Percentiles rank a stretch among this genome's conserved stretches.
These are phyloP conservation scores for Coffea eugenioides DNA, from an alignment of 257 asterid species.

Conservation along the genomic window DNA sequence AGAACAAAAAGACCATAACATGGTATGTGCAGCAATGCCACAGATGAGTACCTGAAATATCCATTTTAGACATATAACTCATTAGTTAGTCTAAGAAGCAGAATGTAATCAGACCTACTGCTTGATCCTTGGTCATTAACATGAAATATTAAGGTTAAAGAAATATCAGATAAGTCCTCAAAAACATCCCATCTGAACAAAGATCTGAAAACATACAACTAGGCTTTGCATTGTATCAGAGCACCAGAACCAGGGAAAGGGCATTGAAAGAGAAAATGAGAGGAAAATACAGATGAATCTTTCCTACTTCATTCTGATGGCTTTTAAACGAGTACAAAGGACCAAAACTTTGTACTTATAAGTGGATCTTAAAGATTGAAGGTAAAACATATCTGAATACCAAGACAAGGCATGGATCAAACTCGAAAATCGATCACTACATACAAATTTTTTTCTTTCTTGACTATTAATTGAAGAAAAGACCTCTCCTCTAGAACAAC, in stretches of 20 bases:
- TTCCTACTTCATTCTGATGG: neutral
- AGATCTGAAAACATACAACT: neutral
- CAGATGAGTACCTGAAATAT: conserved; percentile 67
- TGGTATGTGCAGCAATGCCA: conserved; percentile 90
- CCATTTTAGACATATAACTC: neutral
- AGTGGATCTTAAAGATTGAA: neutral
- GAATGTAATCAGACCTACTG: neutral
- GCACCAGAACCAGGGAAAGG: neutral
- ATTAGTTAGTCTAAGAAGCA: neutral
- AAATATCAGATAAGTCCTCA: neutral
- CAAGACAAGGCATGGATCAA: neutral
- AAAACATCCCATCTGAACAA: neutral
- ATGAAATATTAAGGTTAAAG: neutral
- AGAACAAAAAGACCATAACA: conserved; percentile 72
- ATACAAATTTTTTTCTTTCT: neutral
- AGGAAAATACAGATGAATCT: neutral
- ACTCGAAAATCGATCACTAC: no score
- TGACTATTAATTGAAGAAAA: no score
- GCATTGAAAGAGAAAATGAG: neutral
- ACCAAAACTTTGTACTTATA: neutral
- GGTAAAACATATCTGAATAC: neutral
- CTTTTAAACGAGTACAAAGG: neutral
- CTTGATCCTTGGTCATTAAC: neutral
- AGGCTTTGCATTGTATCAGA: neutral
- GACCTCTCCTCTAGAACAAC: neutral